Conservation (phyloP, 1,139 yeast species). For the Yarrowia galli region DNA sequence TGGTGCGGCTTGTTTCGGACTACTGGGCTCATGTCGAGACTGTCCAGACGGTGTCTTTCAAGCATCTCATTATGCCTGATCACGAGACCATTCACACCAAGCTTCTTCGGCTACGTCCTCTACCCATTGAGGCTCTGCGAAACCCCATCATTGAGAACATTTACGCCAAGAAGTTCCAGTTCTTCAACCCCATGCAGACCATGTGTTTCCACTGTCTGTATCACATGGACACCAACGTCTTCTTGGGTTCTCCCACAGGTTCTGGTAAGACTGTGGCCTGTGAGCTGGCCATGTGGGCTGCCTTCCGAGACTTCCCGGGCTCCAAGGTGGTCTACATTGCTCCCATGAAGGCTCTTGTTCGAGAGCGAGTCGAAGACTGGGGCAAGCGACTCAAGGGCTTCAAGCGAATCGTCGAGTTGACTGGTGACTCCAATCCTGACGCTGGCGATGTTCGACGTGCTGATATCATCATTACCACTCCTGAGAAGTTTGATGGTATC, state of each 20-base stretch:
- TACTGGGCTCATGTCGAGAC: slow-evolving; percentile 90
- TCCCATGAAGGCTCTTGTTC: slow-evolving; percentile 97
- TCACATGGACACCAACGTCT: slow-evolving; percentile 76
- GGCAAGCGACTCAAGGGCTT: slow-evolving; percentile 60
- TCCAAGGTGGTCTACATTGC: slow-evolving; percentile 94
- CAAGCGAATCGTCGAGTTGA: slow-evolving; percentile 80
- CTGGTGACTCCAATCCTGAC: slow-evolving; percentile 96
- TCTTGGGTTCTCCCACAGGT: slow-evolving; percentile 98
- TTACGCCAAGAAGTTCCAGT: slow-evolving; percentile 71
- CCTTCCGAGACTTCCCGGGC: slow-evolving; percentile 78
- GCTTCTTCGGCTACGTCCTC: slow-evolving; percentile 78
- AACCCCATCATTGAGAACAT: slow-evolving; percentile 70
- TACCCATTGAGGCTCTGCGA: slow-evolving; percentile 83
- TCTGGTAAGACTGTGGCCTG: slow-evolving; percentile 98
- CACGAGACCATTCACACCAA: slow-evolving; percentile 87
- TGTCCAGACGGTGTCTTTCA: slow-evolving; percentile 80
- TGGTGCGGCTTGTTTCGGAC: slow-evolving; percentile 81
- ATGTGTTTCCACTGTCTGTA: slow-evolving; percentile 93
- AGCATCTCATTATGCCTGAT: slow-evolving; percentile 86
- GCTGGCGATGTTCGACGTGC: slow-evolving; percentile 86
- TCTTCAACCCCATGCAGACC: slow-evolving; percentile 98
- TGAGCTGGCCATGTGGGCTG: slow-evolving; percentile 96
- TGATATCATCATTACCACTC: slow-evolving; percentile 92
- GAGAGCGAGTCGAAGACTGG: slow-evolving; percentile 98
- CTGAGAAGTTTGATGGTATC: slow-evolving; percentile 98